Evolutionary conservation across 495 filamentous ascomycete genomes (phyloP), one percentile per base, ranked within the genome.

Genomic region (Tetracladium setigerum): DNA sequence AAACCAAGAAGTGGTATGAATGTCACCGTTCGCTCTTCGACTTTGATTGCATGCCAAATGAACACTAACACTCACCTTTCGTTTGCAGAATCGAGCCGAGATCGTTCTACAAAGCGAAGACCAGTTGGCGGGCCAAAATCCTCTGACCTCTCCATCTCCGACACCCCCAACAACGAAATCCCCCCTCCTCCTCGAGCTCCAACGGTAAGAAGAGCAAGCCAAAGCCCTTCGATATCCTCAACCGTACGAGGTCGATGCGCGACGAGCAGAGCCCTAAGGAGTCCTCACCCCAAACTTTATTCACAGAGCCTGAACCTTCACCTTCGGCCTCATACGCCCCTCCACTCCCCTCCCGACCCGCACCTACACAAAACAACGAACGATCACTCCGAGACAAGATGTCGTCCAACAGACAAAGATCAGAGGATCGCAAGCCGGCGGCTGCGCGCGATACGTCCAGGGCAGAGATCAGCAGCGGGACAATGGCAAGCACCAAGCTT

Each of bases 191-290:
- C 5, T 32, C 6, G 43, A 32, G 45, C 0, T 53, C 27, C 14
- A 18, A 18, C 16, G 19, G 16, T 8, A 73, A 66, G 58, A 73
- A 66, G 56, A 59, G 56, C 49, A 78, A 77, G 43, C 73, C 76
- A 1, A 78, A 77, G 34, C 67, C 73, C 13, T 78, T 78, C 49
- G 64, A 74, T 19, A 68, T 89, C 17, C 64, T 89, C 14, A 73
- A 72, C 27, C 79, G 86, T 33, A 82, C 82, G 22, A 81, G 77
- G 43, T 89, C 86, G 9, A 77, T 83, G 46, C 80, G 82, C 37
- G 72, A 77, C 48, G 70, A 69, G 42, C 66, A 72, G 33, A 72
- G 63, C 50, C 66, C 69, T 22, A 63, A 63, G 41, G 70, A 56
- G 16, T 0, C 40, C 12, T 44, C 53, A 18, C 53, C 69, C 12